Conservation (phyloP, 2,329 filamentous ascomycete species). For the Hymenoscyphus occultus region DNA sequence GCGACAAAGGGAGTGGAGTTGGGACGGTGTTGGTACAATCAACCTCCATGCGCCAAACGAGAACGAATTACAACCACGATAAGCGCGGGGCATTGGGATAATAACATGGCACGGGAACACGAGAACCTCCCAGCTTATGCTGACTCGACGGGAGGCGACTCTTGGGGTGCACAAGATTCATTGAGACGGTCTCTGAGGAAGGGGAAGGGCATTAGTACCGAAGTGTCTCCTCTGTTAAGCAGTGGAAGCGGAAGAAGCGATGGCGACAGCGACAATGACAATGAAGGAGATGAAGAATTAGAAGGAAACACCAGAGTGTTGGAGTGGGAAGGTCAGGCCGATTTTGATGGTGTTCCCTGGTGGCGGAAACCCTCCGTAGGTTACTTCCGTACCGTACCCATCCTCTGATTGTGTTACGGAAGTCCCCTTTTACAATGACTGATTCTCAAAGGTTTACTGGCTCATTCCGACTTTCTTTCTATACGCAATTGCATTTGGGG, state of each 20-base stretch:
- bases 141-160: constrained; percentile 8
- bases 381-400: constrained; percentile 14
- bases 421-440: constrained; percentile 24
- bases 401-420: neutral
- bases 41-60: constrained; percentile 8
- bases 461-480: constrained; percentile 76
- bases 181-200: constrained; percentile 24
- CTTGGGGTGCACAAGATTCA: constrained; percentile 30
- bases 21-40: neutral
- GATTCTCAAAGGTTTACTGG: constrained; percentile 68
- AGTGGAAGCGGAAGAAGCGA: constrained; percentile 20
- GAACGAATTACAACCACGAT: constrained; percentile 6
- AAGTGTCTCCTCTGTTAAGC: constrained; percentile 29
- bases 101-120: constrained; percentile 5
- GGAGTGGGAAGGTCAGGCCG: constrained; percentile 50
- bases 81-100: neutral
- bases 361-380: constrained; percentile 61
- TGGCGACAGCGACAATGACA: neutral
- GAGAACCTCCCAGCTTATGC: constrained; percentile 1
- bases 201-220: constrained; percentile 15
- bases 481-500: constrained; percentile 83
- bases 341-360: constrained; percentile 61
- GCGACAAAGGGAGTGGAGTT: neutral
- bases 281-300: neutral
- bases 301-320: constrained; percentile 16